Conservation (phyloP, 331 rosid genomes). For the Rhamnella rubrinervis region DNA sequence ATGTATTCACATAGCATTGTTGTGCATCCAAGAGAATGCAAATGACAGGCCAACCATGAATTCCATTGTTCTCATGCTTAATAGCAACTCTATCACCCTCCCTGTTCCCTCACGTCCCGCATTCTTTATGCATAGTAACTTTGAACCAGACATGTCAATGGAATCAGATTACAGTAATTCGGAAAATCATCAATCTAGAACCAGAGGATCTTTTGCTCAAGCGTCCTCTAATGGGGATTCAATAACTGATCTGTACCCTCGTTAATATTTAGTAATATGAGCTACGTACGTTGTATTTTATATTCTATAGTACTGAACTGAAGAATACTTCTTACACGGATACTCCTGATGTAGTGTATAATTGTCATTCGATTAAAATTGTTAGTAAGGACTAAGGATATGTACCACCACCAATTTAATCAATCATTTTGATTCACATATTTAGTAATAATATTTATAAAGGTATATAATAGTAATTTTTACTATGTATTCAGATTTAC, state of each 20-base stretch:
- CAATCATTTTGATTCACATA: too few species aligned
- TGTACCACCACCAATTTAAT: too few species aligned
- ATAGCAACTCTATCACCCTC: constrained; percentile 23
- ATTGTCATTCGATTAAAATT: too few species aligned
- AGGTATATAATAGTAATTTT: too few species aligned
- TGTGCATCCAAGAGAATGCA: constrained; percentile 39
- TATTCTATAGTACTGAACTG: too few species aligned
- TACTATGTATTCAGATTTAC: too few species aligned
- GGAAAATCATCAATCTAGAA: not conserved
- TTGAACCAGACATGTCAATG: not conserved
- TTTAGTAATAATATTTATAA: too few species aligned
- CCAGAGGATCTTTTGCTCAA: too few species aligned
- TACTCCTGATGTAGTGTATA: too few species aligned
- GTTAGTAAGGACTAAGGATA: too few species aligned
- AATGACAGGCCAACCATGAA: constrained; percentile 40
- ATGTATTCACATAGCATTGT: constrained; percentile 42
- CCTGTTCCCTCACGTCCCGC: constrained; percentile 20
- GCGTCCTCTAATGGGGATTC: constrained; percentile 1
- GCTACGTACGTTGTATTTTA: too few species aligned
- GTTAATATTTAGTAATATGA: not conserved
- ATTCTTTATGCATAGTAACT: constrained; percentile 3
- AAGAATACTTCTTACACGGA: too few species aligned
- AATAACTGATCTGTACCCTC: not conserved
- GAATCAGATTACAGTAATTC: not conserved
- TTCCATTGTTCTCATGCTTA: constrained; percentile 28